These are phyloP conservation scores for Xylaria sp. DNA, from an alignment of 495 filamentous ascomycete species.

Conservation along the genomic window DNA sequence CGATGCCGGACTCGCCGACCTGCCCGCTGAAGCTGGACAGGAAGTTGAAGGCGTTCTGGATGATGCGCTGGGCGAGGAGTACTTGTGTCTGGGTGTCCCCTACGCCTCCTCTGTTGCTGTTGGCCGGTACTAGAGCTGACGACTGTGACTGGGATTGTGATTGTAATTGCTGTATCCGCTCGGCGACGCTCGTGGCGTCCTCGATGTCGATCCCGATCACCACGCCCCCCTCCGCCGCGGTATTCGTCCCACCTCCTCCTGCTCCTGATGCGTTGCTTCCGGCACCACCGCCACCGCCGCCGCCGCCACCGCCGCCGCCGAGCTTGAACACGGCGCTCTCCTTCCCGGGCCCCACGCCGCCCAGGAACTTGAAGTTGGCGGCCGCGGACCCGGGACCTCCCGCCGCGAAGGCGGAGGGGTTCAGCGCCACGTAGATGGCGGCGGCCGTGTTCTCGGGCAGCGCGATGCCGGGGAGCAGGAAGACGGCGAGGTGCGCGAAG, in stretches of 20 bases:
- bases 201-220: slow-evolving; percentile 88
- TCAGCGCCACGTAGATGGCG: slow-evolving; percentile 79
- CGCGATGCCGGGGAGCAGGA: slow-evolving; percentile 80
- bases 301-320: slow-evolving; percentile 40
- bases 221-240: slow-evolving; percentile 41
- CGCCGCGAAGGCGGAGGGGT: slow-evolving; percentile 37
- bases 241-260: no score
- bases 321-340: slow-evolving; percentile 88
- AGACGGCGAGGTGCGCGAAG: slow-evolving; percentile 85
- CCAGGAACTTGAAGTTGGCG: slow-evolving; percentile 77
- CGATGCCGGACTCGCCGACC: slow-evolving; percentile 61
- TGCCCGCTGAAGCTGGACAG: slow-evolving; percentile 80
- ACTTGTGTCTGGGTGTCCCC: slow-evolving; percentile 64
- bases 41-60: slow-evolving; percentile 97
- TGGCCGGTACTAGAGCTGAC: not conserved
- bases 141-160: slow-evolving; percentile 39
- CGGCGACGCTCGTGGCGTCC: slow-evolving; percentile 70
- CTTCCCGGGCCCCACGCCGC: slow-evolving; percentile 86
- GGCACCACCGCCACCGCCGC: not conserved
- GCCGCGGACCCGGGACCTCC: slow-evolving; percentile 27
- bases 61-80: slow-evolving; percentile 90
- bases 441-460: slow-evolving; percentile 81
- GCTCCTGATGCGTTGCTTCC: slow-evolving; percentile 24
- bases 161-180: slow-evolving; percentile 65
- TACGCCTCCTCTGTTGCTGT: no score